Evolutionary conservation across 108 stramenopile species (phyloP), one percentile per base, ranked within the genome.

Genomic region (Nitzschia inconspicua): DNA sequence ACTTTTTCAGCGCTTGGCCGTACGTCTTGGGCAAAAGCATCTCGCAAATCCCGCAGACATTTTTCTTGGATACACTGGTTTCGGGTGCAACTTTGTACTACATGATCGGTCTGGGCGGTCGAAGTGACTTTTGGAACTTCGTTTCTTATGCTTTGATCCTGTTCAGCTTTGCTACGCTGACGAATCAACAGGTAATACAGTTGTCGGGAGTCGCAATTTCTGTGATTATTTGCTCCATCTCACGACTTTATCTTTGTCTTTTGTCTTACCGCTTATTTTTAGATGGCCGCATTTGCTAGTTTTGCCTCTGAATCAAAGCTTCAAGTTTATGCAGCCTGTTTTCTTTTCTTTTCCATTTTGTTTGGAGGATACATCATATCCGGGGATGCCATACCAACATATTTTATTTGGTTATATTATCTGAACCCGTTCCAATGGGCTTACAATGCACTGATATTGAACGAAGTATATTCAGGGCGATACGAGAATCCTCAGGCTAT

Each of bases 1-100:
- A 71, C 37, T 94, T 95, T 68, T 91, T 70, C 60, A 80, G 82
- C 24, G 75, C 89, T 36, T 67, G 65, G 23, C 66, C 80, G 16
- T 83, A 70, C 49, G 68, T 72, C 25, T 28, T 85, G 22, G 83
- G 83, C 18, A 57, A 64, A 42, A 65, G 72, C 19, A 60, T 82
- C 29, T 69, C 82, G 19, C 72, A 65, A 41, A 63, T 79, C 28
- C 83, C 83, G 4, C 59, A 82, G 57, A 58, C 57, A 6, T 43
- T 58, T 42, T 28, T 58, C 1, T 29, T 58, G 54, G 83, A 85
- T 53, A 75, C 76, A 29, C 26, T 77, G 3, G 64, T 75, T 6
- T 85, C 80, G 52, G 83, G 79, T 2, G 49, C 75, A 14, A 57
- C 78, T 20, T 62, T 85, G 24, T 85, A 85, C 56, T 81, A 60